Base-by-base conservation (phyloP, 2,329 filamentous ascomycete species). In the Colletotrichum chlorophyti region DNA sequence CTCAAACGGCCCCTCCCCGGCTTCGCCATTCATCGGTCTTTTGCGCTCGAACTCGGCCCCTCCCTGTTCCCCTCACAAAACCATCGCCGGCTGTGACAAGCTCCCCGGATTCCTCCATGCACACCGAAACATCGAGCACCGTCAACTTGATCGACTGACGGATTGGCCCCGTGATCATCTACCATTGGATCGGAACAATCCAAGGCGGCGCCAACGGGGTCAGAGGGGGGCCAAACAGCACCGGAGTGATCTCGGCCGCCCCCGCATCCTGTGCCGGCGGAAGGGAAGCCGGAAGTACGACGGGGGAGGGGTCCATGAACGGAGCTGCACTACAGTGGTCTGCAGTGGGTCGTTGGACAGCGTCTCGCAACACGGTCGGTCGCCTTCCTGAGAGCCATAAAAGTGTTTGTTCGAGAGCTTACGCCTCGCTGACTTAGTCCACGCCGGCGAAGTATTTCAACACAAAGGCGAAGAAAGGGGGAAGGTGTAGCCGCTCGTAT, bases 1-100 rank as follows among this genome's bases (percentile, higher is more conserved):
- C 51, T 55, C 55, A 59, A 59, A 55, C 50, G 19, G 50, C 31
- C 27, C 42, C 50, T 17, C 43, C 24, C 42, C 38, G 43, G 51
- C 51, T 12, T 32, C 26, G 51, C 51, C 24, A 40, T 17, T 43
- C 37, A 43, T 48, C 51, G 37, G 10, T 21, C 14, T 15, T 35
- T 12, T 15, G 8, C 15, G 23, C 14, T 14, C 37, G 27, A 42
- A 34, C 24, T 55, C 50, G 55, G 55, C 50, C 50, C 55, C 55
- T 59, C 55, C 43, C 55, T 31, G 7, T 12, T 34, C 31, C 31
- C 31, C 31, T n/a, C 10, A n/a, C 24, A 17, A 12, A 31, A 53
- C 26, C 31, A 45, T 23, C 15, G 3, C 12, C 5, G 19, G n/a
- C 37, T 37, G 8, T 14, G 23, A 45, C 5, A 7, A 34, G 17